Percentiles rank a stretch among this genome's conserved stretches.
These are phyloP conservation scores for Gardenia jasminoides DNA, from an alignment of 257 asterid genomes.

Conservation along the genomic window DNA sequence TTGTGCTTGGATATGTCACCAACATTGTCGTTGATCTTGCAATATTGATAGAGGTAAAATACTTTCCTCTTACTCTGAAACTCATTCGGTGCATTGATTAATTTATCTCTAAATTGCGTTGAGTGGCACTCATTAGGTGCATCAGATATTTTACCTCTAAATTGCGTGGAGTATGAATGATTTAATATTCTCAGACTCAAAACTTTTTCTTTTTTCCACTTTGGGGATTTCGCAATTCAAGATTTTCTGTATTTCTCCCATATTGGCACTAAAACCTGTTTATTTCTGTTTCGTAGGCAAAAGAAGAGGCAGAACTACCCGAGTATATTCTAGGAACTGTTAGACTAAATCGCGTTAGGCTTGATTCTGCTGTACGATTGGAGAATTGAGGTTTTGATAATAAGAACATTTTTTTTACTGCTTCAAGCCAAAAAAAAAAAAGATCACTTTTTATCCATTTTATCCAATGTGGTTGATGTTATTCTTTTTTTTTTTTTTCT, in stretches of 20 bases:
- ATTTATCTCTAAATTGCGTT: background rate
- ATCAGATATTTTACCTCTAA: background rate
- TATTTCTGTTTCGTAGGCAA: constrained; percentile 53
- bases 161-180: background rate
- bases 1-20: constrained; percentile 89
- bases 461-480: background rate
- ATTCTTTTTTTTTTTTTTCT: no score
- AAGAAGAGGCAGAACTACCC: constrained; percentile 86
- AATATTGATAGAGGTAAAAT: constrained; percentile 75
- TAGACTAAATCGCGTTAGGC: constrained; percentile 65
- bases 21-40: constrained; percentile 96
- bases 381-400: constrained; percentile 37
- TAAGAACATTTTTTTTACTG: background rate
- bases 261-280: background rate
- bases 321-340: constrained; percentile 93
- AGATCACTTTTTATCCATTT: no score
- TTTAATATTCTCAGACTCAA: background rate
- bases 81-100: no score
- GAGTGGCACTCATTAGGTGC: background rate
- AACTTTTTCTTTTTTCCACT: background rate
- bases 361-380: constrained; percentile 75
- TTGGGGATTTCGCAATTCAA: background rate
- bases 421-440: no score
- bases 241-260: background rate
- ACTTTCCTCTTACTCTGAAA: constrained; percentile 8